Base-by-base conservation (phyloP, 2,329 filamentous ascomycete genomes). In the Fusarium tupiense region DNA sequence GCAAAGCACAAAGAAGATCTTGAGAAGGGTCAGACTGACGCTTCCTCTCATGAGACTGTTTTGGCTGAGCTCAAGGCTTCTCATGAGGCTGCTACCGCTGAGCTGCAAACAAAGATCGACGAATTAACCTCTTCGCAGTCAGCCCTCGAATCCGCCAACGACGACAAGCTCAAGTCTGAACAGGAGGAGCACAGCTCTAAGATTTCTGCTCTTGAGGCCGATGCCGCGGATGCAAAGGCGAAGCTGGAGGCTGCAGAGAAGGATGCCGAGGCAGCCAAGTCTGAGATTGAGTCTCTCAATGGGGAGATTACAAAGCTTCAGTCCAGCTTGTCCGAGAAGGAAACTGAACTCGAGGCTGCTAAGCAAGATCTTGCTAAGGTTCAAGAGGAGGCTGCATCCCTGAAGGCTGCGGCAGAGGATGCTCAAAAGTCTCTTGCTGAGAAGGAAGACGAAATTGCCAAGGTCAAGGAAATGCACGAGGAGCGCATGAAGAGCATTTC, bases 401-500 rank as follows among this genome's bases (percentile, higher is more conserved):
- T 89, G 17, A 84, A 89, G 77, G 82, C 84, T 69, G 86, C 87
- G 71, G 83, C 88, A 24, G 84, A 86, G 22, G 83, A 83, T 53
- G 82, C 88, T 26, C 83, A 87, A 70, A 82, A 84, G 37, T 85
- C 88, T 58, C 81, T 83, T 53, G 80, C 82, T 38, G 82, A 80
- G 67, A 89, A 88, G 78, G 88, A 88, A 14, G 84, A 82, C 31
- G 83, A 85, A 31, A 85, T 88, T 31, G 81, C 85, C 20, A 86
- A 86, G 77, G 81, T 91, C 68, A 87, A 90, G 80, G 83, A 84
- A 47, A 87, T 87, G 79, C 88, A 92, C 77, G 85, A 89, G 69
- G 85, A 88, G 73, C 88, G 90, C 77, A 84, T 92, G 73, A 85
- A 88, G 79, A 86, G 86, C 69, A 81, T 92, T 62, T 89, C 89